These are phyloP conservation scores for Mortierella alpina DNA, from an alignment of 192 early-diverging fungal genomes.

Conservation along the genomic window DNA sequence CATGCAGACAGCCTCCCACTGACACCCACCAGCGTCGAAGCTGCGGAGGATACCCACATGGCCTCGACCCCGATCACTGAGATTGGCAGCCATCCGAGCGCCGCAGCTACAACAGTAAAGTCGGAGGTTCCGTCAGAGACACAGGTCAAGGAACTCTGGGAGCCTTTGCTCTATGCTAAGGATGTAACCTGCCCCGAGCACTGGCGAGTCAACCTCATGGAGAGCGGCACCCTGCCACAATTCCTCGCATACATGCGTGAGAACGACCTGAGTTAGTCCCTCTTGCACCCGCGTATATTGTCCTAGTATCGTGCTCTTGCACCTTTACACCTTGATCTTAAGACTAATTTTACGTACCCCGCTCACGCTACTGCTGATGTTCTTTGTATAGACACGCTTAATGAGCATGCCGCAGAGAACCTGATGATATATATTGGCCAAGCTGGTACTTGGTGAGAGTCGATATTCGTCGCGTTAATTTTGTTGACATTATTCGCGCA, in stretches of 20 bases:
- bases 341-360: background rate
- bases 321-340: background rate
- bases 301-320: too few relatives aligned
- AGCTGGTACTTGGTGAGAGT: slow-evolving; percentile 38
- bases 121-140: background rate
- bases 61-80: too few relatives aligned
- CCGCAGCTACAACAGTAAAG: too few relatives aligned
- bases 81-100: too few relatives aligned
- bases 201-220: slow-evolving; percentile 23
- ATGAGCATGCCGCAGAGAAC: slow-evolving; percentile 41
- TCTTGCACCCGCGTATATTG: background rate
- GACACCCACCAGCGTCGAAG: too few relatives aligned
- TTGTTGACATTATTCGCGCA: background rate
- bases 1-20: slow-evolving; percentile 12
- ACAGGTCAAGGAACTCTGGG: background rate
- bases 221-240: slow-evolving; percentile 5
- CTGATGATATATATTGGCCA: slow-evolving; percentile 48
- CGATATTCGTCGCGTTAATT: background rate
- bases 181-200: slow-evolving; percentile 33
- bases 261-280: slow-evolving; percentile 36
- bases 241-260: slow-evolving; percentile 38
- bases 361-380: background rate
- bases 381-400: slow-evolving; percentile 14
- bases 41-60: too few relatives aligned
- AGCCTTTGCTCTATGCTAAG: slow-evolving; percentile 33